Evolutionary conservation across 2,329 filamentous ascomycete species (phyloP).

Genomic region (Myrmaecium sp.): DNA sequence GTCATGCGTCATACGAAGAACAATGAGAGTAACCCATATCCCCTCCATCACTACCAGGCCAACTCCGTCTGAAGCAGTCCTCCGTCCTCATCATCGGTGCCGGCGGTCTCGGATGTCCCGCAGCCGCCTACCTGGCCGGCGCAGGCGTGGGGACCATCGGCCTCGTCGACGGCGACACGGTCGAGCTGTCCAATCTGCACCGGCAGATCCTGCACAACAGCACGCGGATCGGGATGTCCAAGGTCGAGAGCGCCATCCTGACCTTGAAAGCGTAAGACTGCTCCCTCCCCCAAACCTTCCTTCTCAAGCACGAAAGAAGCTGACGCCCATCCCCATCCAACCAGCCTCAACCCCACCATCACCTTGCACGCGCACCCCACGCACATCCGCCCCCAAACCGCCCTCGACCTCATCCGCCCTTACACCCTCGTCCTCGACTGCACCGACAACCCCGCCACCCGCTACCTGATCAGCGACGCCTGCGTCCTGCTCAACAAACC

Average conservation of each 20-base stretch:
- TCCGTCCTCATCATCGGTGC: conserved; percentile 70
- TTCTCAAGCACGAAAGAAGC: neutral
- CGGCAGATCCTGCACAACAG: conserved; percentile 73
- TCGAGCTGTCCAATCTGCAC: conserved; percentile 84
- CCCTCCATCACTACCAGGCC: conserved; percentile 50
- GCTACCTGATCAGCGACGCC: conserved; percentile 83
- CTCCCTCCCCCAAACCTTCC: neutral
- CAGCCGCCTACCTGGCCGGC: conserved; percentile 80
- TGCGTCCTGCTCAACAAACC: conserved; percentile 66
- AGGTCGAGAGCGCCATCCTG: conserved; percentile 54
- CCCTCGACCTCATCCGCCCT: conserved; percentile 43
- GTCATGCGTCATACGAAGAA: too few relatives aligned
- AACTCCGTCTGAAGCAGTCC: conserved; percentile 53
- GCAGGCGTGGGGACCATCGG: conserved; percentile 74
- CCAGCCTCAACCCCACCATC: conserved; percentile 55
- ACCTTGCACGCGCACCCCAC: conserved; percentile 44
- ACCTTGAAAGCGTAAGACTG: conserved; percentile 26
- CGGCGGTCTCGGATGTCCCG: conserved; percentile 81
- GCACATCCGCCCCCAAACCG: conserved; percentile 53
- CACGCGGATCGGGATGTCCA: conserved; percentile 51
- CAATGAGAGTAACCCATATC: too few relatives aligned
- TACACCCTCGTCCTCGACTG: conserved; percentile 89
- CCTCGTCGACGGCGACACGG: conserved; percentile 70
- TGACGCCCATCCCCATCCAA: neutral
- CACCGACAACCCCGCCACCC: conserved; percentile 80